Conservation (phyloP, 148 eudicot species). For the Nepenthes gracilis region DNA sequence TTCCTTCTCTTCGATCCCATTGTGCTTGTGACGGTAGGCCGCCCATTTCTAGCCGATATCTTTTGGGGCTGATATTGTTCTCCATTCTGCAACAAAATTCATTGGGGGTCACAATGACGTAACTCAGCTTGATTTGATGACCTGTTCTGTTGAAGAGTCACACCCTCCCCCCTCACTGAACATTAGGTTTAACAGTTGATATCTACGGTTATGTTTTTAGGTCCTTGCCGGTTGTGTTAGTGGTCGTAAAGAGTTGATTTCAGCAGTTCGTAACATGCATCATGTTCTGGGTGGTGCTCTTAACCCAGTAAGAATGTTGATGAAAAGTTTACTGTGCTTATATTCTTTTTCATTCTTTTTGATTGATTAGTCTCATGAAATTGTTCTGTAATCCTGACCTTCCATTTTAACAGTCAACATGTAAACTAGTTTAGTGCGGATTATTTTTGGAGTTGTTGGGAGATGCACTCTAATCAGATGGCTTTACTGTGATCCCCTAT, state of each 20-base stretch:
- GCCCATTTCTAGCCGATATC: no score
- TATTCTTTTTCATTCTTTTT: no score
- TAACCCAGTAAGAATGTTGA: constrained; percentile 74
- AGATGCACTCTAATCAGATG: no score
- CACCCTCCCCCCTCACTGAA: no score
- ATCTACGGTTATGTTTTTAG: constrained; percentile 19
- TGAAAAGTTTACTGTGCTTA: not conserved
- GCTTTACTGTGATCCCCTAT: no score
- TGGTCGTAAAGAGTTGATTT: constrained; percentile 52
- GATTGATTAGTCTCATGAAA: no score
- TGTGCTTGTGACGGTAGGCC: no score
- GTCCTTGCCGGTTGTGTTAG: constrained; percentile 90
- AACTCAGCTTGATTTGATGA: constrained; percentile 11
- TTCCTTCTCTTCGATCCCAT: no score
- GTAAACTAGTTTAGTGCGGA: no score
- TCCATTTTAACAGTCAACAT: no score
- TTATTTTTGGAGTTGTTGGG: no score
- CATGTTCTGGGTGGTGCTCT: constrained; percentile 85
- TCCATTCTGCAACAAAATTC: constrained; percentile 74
- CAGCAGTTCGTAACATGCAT: constrained; percentile 59
- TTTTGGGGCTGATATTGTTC: constrained; percentile 78
- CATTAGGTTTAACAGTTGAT: not conserved
- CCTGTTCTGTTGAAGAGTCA: not conserved
- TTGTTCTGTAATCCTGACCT: no score
- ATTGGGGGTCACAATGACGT: constrained; percentile 86